These are phyloP conservation scores for Cutaneotrichosporon arboriforme DNA, from an alignment of 1,284 basidiomycete species.

Conservation along the genomic window DNA sequence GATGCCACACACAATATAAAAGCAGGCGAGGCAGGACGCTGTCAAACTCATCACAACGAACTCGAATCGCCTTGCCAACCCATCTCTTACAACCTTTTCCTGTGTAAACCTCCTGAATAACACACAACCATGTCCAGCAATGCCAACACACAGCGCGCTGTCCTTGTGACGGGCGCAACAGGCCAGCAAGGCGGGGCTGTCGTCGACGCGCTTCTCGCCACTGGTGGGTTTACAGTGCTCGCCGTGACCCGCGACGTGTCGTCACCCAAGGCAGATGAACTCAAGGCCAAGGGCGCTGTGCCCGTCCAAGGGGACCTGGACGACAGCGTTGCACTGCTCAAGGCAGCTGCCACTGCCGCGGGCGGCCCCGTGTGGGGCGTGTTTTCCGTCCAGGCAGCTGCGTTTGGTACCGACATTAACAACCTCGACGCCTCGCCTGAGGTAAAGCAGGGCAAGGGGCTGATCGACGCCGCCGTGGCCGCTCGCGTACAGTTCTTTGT, in stretches of 20 bases:
- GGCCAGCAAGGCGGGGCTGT: conserved; percentile 50
- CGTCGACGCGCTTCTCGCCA: conserved; percentile 25
- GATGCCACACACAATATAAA: no score
- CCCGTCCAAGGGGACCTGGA: conserved; percentile 20
- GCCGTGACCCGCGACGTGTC: conserved; percentile 23
- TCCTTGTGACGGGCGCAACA: conserved; percentile 51
- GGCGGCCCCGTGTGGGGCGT: conserved; percentile 26
- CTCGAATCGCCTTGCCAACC: no score
- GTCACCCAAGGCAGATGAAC: conserved; percentile 10
- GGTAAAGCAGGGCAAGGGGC: conserved; percentile 17
- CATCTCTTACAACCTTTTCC: background rate
- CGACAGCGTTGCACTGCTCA: conserved; percentile 13
- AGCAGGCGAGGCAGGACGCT: no score
- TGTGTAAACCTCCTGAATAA: no score
- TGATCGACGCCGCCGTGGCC: conserved; percentile 45
- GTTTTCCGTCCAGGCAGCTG: conserved; percentile 21
- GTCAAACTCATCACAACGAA: no score
- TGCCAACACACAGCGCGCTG: conserved; percentile 5
- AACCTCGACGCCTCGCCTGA: conserved; percentile 1
- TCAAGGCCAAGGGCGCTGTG: conserved; percentile 16
- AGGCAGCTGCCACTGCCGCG: background rate
- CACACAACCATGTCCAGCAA: background rate
- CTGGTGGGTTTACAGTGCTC: conserved; percentile 16
- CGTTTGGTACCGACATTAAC: background rate
- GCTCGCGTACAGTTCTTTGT: conserved; percentile 49